These are phyloP conservation scores for Puccinia horiana DNA, from an alignment of 1,284 basidiomycete species.

Conservation along the genomic window DNA sequence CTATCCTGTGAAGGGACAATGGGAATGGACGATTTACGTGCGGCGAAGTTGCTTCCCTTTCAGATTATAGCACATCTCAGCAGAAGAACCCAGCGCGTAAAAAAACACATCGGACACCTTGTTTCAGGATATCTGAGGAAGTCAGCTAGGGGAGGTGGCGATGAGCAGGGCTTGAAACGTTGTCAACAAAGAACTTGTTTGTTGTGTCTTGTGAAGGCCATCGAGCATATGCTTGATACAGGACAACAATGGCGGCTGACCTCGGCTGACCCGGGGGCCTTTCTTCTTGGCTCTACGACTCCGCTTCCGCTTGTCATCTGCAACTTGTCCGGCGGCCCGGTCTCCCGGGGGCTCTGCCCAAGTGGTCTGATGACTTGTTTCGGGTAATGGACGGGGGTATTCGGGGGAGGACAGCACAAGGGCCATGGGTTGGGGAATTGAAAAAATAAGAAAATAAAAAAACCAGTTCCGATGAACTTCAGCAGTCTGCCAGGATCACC, in stretches of 20 bases:
- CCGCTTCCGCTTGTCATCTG: no score
- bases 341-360: no score
- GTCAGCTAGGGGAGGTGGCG: not conserved
- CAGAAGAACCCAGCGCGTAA: not conserved
- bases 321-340: no score
- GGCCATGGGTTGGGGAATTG: no score
- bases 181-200: not conserved
- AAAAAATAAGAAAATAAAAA: not conserved
- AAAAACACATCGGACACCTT: not conserved
- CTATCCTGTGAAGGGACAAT: no score
- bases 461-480: conserved; percentile 16
- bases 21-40: no score
- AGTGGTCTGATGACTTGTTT: no score
- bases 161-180: conserved; percentile 6
- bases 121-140: conserved; percentile 10
- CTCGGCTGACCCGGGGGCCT: no score
- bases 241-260: not conserved
- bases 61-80: no score
- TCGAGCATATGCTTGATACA: not conserved
- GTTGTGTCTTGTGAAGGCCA: not conserved
- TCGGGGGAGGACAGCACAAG: no score
- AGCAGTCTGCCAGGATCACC: conserved; percentile 53
- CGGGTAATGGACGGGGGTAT: not conserved
- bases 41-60: no score
- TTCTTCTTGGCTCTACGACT: no score